A percentile compares a stretch with the other conserved stretches of the same genome.
phyloP scores from a whole-genome alignment of 2,329 filamentous ascomycete species.

The Fusarium multiceps region DNA sequence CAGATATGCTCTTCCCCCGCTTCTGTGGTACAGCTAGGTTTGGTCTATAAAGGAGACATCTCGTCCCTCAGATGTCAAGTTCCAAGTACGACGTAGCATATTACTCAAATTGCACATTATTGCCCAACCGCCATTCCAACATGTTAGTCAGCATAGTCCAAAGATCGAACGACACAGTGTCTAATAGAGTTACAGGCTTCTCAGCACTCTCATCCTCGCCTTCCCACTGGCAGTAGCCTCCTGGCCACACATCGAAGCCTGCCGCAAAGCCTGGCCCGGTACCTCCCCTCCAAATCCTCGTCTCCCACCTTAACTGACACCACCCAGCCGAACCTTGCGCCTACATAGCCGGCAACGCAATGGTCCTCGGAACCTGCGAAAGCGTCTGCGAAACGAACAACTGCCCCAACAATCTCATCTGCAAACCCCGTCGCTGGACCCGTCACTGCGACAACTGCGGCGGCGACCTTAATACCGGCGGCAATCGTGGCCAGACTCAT shows the following conservation, averaged over 20 bases:
- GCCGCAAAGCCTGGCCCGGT: background rate
- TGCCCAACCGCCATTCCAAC: too few species aligned
- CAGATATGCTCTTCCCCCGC: accelerated
- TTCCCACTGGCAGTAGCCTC: background rate
- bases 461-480: background rate
- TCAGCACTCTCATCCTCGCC: background rate
- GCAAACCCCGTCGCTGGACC: background rate
- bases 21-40: background rate
- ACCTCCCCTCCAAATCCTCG: background rate
- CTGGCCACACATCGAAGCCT: background rate
- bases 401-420: background rate
- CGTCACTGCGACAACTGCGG: background rate
- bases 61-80: accelerated
- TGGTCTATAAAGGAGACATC: background rate
- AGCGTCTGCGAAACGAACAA: background rate
- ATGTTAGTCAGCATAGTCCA: background rate
- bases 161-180: too few species aligned
- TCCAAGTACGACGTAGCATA: background rate
- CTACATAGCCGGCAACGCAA: background rate
- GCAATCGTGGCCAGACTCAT: background rate
- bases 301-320: background rate
- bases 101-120: accelerated
- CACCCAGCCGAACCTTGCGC: background rate
- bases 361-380: background rate
- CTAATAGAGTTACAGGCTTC: too few species aligned